Percentiles rank a stretch among this genome's conserved stretches.
These are phyloP conservation scores for Talaromyces sp. DNA, from an alignment of 2,329 filamentous ascomycete species.

Conservation along the genomic window DNA sequence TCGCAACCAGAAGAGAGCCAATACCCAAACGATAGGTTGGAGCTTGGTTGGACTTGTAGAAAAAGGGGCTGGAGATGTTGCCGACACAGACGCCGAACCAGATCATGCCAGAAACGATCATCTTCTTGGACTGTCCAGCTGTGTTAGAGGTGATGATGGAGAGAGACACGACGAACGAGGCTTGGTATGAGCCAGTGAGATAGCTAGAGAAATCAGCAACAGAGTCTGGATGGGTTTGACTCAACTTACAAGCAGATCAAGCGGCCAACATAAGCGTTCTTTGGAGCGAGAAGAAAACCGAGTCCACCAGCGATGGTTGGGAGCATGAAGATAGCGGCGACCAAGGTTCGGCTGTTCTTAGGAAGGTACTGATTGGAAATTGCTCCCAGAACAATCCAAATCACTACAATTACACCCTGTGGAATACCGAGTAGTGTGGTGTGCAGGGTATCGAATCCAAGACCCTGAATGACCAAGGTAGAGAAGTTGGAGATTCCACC, in stretches of 20 bases:
- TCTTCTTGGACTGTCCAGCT: constrained; percentile 33
- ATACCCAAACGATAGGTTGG: constrained; percentile 26
- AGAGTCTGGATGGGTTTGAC: background rate
- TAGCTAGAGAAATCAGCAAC: constrained; percentile 19
- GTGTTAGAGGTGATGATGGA: constrained; percentile 31
- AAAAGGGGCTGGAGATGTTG: constrained; percentile 30
- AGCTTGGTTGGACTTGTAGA: constrained; percentile 27
- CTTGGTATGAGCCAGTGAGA: constrained; percentile 29
- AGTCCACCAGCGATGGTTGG: constrained; percentile 24
- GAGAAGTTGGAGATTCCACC: constrained; percentile 32
- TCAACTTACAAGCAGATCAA: constrained; percentile 23
- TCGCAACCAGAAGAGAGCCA: constrained; percentile 26
- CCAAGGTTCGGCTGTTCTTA: constrained; percentile 22
- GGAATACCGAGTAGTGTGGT: constrained; percentile 39
- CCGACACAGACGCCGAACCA: constrained; percentile 27
- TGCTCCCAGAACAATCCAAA: constrained; percentile 23
- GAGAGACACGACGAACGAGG: constrained; percentile 29
- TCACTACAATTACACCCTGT: constrained; percentile 34
- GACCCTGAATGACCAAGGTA: constrained; percentile 34
- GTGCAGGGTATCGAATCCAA: constrained; percentile 40
- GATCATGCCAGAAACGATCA: constrained; percentile 29
- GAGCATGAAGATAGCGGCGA: constrained; percentile 24
- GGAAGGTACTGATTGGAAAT: constrained; percentile 25
- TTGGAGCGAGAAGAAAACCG: constrained; percentile 21
- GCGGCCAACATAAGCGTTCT: constrained; percentile 21